Evolutionary conservation across 352 stramenopile genomes (phyloP), one percentile per base, ranked within the genome.

Genomic region (Globisporangium camurandrum): DNA sequence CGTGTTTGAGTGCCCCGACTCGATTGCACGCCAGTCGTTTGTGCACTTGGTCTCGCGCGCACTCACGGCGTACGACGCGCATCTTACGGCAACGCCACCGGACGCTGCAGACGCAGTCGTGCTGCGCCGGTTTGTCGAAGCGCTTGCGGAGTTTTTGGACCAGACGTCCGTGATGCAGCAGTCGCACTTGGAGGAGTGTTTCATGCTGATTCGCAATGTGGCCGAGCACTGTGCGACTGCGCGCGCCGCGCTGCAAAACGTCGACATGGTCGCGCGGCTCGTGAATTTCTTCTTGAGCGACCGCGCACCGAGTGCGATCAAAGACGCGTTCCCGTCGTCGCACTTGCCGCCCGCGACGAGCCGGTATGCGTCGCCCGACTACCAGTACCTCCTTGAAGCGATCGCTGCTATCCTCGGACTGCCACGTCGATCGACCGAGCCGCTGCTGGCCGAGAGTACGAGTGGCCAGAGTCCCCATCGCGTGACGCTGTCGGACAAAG

Each of bases 341-440:
- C 69, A 74, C 40, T 53, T 78, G 20, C 65, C 70, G 44, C 60
- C 65, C 1, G 51, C 49, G 4, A 61, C 66, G 10, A 62, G 58
- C 30, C 67, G 75, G 11, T 88, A 87, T 39, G 66, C 81, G 16
- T 90, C 81, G 14, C 75, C 81, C 1, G 87, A 96, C 47, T 95
- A 91, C 48, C 83, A 95, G 56, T 88, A 92, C 55, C 54, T 96
- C 28, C 60, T 96, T 4, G 87, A 96, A 63, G 82, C 84, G 33
- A 83, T 96, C 57, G 86, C 87, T 17, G 72, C 80, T 22, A 84
- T 95, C 37, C 54, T 96, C 10, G 86, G 86, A 8, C 57, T 94
- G 42, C 78, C 71, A 30, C 67, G 74, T 14, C 73, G 76, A 6
- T 69, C 61, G 8, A 71, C 71, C 0, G 81, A 92, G 55, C 75